Base-by-base conservation (phyloP, 139 green algal species). In the Prasinococcaceae sp. region DNA sequence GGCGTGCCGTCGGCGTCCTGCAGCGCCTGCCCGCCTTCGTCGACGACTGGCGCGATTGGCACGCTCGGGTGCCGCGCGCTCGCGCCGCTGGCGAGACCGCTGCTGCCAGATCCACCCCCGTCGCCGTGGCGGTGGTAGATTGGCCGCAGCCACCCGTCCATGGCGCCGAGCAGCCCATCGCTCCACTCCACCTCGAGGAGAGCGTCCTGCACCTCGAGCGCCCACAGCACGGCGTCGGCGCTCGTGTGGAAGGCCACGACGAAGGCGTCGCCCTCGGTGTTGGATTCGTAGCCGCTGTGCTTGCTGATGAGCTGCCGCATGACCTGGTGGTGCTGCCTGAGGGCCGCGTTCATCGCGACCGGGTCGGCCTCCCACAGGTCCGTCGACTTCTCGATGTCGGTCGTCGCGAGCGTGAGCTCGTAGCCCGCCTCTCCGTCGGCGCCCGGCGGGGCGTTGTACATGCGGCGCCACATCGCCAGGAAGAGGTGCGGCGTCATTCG, bases 201-300 rank as follows among this genome's bases (percentile, higher is more conserved):
- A 14, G 33, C 53, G n/a, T 33, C 10, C 53, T 83, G 76, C 12
- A 67, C 55, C 22, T 58, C 50, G 10, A 78, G 37, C 50, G 64
- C 76, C 63, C 68, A 84, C 8, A 42, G 62, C 20, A 78, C 49
- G 4, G 77, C 77, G 25, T 84, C 77, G 10, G 32, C 36, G 17
- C 72, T 63, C n/a, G 73, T 42, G 36, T 82, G 74, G 62, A 84
- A 84, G 12, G 68, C 72, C 35, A 77, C 53, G 19, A 76, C 41
- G 60, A 84, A 83, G 4, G 70, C 63, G 45, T 84, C 77, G 9
- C 77, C 70, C 47, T 69, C 61, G 6, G 68, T 75, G 35, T 57
- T 55, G n/a, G 72, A 48, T 48, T 79, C 72, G 40, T 79, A 79
- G 1, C 67, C 72, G 44, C 53, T 42, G 27, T 54, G 27, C 25